These are phyloP conservation scores for Porpolomopsis calyptriformis DNA, from an alignment of 768 basidiomycete genomes.

Conservation along the genomic window DNA sequence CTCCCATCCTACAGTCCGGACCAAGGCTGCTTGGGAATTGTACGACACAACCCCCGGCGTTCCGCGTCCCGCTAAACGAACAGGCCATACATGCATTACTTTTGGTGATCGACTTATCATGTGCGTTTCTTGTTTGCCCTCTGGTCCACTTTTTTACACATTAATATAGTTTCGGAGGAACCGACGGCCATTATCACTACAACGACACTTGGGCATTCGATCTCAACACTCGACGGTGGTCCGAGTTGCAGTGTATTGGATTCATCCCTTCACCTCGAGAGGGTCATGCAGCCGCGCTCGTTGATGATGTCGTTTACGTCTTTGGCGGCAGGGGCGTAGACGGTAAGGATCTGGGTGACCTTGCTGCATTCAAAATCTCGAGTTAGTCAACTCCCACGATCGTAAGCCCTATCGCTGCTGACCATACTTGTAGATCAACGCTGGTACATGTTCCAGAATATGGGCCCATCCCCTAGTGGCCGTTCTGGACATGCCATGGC, in stretches of 20 bases:
- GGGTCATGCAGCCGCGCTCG: constrained; percentile 91
- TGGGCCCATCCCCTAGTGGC: constrained; percentile 91
- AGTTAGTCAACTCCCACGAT: constrained; percentile 46
- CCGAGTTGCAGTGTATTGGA: constrained; percentile 90
- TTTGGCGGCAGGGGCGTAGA: constrained; percentile 97
- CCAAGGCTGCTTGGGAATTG: constrained; percentile 76
- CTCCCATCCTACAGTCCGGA: constrained; percentile 48
- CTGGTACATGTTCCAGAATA: constrained; percentile 99
- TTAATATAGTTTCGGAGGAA: constrained; percentile 78
- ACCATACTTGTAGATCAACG: constrained; percentile 58
- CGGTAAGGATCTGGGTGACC: constrained; percentile 87
- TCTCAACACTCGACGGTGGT: constrained; percentile 69
- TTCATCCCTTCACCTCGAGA: constrained; percentile 94
- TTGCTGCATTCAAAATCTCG: constrained; percentile 94
- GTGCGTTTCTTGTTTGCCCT: constrained; percentile 34
- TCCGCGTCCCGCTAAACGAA: constrained; percentile 68
- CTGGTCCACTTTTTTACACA: not conserved
- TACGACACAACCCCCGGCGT: constrained; percentile 46
- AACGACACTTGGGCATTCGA: constrained; percentile 98
- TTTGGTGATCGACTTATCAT: constrained; percentile 75
- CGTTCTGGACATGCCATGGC: constrained; percentile 99
- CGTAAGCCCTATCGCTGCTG: constrained; percentile 9
- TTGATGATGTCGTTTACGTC: constrained; percentile 95
- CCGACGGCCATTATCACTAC: constrained; percentile 97
- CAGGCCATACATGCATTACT: constrained; percentile 85